Evolutionary conservation across 139 green algal genomes (phyloP).

Genomic region (Asterochloris erici): DNA sequence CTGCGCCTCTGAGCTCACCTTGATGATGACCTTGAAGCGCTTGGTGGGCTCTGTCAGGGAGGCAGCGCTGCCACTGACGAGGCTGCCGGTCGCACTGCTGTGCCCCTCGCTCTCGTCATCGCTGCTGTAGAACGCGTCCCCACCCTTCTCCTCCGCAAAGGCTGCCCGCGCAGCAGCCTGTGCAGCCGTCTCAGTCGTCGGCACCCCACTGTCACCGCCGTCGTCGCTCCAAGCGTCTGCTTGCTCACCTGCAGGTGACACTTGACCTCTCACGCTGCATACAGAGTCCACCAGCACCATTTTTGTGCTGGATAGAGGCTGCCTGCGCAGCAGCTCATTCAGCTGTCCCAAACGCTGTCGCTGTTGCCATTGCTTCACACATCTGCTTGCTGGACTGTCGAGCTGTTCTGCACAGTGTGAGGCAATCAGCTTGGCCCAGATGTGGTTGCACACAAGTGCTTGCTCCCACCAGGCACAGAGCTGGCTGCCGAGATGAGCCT

Average conservation of each 20-base stretch:
- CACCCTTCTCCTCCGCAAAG: constrained; percentile 8
- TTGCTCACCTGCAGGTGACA: background rate
- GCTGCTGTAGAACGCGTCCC: constrained; percentile 23
- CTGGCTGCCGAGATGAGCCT: no score
- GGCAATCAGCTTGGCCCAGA: no score
- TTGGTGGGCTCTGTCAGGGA: background rate
- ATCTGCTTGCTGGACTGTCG: no score
- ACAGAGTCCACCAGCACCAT: background rate
- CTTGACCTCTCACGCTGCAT: background rate
- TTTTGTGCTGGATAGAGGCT: background rate
- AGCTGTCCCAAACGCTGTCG: background rate
- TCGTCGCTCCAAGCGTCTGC: constrained; percentile 8
- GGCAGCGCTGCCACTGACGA: constrained; percentile 6
- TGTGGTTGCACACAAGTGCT: no score
- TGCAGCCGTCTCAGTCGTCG: constrained; percentile 1
- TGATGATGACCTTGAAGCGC: constrained; percentile 19
- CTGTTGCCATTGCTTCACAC: no score
- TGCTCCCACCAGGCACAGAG: no score
- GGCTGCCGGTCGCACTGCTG: constrained; percentile 10
- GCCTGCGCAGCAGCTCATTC: background rate
- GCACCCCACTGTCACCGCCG: background rate
- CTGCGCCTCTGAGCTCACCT: background rate
- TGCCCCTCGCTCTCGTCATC: constrained; percentile 11
- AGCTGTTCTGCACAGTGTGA: no score
- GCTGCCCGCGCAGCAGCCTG: constrained; percentile 21